phyloP scores from a whole-genome alignment of 1,284 basidiomycete species.

The Sporisorium reilianum region DNA sequence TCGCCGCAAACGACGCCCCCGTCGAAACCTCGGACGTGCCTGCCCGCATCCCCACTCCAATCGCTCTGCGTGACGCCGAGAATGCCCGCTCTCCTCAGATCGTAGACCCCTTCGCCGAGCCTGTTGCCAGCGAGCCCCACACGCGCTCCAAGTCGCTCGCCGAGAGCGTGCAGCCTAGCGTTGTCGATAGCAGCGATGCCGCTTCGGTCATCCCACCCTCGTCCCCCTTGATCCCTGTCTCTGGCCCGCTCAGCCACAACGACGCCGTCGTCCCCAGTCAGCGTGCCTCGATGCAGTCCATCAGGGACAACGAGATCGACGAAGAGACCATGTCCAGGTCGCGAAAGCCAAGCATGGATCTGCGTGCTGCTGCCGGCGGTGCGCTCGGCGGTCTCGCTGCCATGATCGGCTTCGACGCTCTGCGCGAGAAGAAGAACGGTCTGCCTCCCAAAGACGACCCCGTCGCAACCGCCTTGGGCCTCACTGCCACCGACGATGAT shows the following conservation, averaged over 20 bases:
- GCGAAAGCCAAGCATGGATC: constrained; percentile 44
- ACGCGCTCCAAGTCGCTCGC: constrained; percentile 40
- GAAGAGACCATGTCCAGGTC: constrained; percentile 37
- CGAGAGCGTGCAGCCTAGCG: constrained; percentile 48
- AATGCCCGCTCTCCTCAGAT: constrained; percentile 49
- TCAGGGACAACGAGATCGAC: constrained; percentile 46
- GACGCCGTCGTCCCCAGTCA: constrained; percentile 46
- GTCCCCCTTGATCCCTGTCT: constrained; percentile 47
- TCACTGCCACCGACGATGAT: constrained; percentile 12
- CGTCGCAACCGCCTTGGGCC: constrained; percentile 19
- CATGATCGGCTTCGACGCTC: constrained; percentile 51
- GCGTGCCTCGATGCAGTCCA: constrained; percentile 44
- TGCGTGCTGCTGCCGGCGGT: constrained; percentile 48
- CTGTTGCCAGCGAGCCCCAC: constrained; percentile 14
- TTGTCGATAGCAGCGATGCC: constrained; percentile 42
- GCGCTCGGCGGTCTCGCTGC: constrained; percentile 50
- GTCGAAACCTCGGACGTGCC: constrained; percentile 22
- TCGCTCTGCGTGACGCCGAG: constrained; percentile 50
- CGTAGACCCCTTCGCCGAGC: constrained; percentile 35
- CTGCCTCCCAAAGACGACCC: constrained; percentile 40
- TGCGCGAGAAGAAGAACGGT: constrained; percentile 45
- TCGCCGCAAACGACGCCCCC: neutral
- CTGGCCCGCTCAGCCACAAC: constrained; percentile 53
- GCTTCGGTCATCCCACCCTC: constrained; percentile 39
- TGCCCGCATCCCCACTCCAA: constrained; percentile 27